A percentile compares a stretch with the other conserved stretches of the same genome.
Evolutionary conservation across 192 early-diverging fungal species (phyloP).

Genomic region (Thamnidium elegans): DNA sequence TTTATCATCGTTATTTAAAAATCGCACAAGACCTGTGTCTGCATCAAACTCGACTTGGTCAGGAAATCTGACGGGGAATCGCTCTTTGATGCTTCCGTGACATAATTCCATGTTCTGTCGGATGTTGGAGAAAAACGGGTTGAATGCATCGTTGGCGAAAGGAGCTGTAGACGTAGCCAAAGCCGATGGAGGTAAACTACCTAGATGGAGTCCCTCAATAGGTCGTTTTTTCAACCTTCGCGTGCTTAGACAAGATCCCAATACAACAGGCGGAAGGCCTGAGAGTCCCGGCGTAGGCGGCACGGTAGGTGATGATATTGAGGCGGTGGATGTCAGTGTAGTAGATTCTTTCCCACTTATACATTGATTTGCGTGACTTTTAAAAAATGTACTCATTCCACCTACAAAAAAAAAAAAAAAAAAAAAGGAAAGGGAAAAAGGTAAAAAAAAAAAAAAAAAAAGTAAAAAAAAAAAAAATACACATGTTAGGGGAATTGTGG

Average conservation of each 20-base stretch:
- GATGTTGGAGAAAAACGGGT: slow-evolving; percentile 61
- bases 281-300: too few relatives aligned
- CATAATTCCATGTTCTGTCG: slow-evolving; percentile 56
- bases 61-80: slow-evolving; percentile 53
- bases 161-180: slow-evolving; percentile 47
- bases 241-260: neutral
- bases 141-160: slow-evolving; percentile 54
- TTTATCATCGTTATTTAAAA: neutral
- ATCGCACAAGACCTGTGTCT: neutral
- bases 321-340: too few relatives aligned
- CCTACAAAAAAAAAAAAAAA: slow-evolving; percentile 30
- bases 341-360: neutral
- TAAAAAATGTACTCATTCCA: slow-evolving; percentile 44
- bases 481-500: too few relatives aligned
- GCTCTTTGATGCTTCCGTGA: slow-evolving; percentile 49
- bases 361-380: slow-evolving; percentile 14
- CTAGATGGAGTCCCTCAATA: slow-evolving; percentile 18
- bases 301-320: neutral
- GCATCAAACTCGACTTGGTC: slow-evolving; percentile 29
- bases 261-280: neutral
- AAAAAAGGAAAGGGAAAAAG: too few relatives aligned
- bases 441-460: too few relatives aligned
- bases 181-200: slow-evolving; percentile 31
- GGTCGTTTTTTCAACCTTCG: neutral
- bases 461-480: too few relatives aligned